Evolutionary conservation across 768 basidiomycete genomes (phyloP).

Genomic region (Mycena leptocephala): DNA sequence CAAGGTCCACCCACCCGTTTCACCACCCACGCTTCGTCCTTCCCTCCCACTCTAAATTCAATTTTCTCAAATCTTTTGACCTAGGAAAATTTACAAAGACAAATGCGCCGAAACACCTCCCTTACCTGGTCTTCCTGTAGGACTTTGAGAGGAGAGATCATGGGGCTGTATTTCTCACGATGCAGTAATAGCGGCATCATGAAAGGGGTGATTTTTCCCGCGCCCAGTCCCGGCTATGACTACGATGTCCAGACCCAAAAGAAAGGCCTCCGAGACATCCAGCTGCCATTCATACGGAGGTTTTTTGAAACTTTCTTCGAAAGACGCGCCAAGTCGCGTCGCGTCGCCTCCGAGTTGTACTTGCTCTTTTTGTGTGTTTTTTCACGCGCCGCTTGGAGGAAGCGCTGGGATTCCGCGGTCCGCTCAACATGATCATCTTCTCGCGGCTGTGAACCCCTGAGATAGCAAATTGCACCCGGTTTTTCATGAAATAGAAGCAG

Average conservation of each 20-base stretch:
- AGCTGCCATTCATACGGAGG: neutral
- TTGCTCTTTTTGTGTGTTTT: slow-evolving; percentile 23
- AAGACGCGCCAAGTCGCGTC: slow-evolving; percentile 21
- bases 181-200: no score
- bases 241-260: neutral
- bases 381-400: slow-evolving; percentile 17
- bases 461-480: no score
- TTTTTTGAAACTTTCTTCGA: neutral
- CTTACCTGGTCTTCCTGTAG: no score
- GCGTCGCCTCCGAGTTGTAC: slow-evolving; percentile 35
- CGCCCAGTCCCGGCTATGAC: neutral
- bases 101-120: no score
- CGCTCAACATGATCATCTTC: neutral
- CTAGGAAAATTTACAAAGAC: neutral
- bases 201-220: no score
- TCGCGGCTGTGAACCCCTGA: no score
- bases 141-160: no score
- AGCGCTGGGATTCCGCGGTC: neutral
- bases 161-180: no score
- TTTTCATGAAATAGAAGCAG: no score
- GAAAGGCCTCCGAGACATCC: neutral
- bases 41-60: no score
- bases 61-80: neutral
- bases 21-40: no score
- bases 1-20: no score